A percentile compares a stretch with the other conserved stretches of the same genome.
These are phyloP conservation scores for Pseudogymnoascus sp. DNA, from an alignment of 2,329 filamentous ascomycete genomes.

Conservation along the genomic window DNA sequence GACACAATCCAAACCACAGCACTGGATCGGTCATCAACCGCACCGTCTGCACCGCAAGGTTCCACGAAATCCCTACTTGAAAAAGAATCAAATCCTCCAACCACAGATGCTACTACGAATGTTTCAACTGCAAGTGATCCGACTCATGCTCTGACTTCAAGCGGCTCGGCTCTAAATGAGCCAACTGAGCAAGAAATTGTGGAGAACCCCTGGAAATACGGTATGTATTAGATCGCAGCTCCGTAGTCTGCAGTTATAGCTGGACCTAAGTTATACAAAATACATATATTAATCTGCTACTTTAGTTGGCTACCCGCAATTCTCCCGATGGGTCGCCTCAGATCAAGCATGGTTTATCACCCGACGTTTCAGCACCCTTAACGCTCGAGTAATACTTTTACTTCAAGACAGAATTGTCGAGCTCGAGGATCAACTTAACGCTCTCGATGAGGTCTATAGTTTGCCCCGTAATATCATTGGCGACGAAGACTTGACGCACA, in stretches of 20 bases:
- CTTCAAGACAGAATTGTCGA: conserved; percentile 11
- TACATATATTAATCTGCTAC: background rate
- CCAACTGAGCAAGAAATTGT: background rate
- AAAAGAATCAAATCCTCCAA: background rate
- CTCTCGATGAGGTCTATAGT: background rate
- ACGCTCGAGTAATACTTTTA: conserved; percentile 8
- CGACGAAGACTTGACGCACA: background rate
- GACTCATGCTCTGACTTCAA: background rate
- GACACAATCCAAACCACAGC: background rate
- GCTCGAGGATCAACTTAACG: background rate
- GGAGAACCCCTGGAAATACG: background rate
- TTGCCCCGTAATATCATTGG: too few species aligned
- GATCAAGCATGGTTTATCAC: conserved; percentile 11
- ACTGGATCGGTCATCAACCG: background rate
- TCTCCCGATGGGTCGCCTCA: conserved; percentile 9
- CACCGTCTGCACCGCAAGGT: background rate
- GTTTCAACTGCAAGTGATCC: background rate
- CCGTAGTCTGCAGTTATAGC: background rate
- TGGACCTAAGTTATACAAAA: background rate
- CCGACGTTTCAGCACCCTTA: conserved; percentile 8
- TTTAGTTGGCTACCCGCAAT: background rate
- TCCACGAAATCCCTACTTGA: background rate
- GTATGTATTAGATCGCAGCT: background rate
- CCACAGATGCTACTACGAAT: background rate
- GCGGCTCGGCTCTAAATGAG: background rate